phyloP scores from a whole-genome alignment of 2,329 filamentous ascomycete species.

The Berkeleyomyces rouxiae region DNA sequence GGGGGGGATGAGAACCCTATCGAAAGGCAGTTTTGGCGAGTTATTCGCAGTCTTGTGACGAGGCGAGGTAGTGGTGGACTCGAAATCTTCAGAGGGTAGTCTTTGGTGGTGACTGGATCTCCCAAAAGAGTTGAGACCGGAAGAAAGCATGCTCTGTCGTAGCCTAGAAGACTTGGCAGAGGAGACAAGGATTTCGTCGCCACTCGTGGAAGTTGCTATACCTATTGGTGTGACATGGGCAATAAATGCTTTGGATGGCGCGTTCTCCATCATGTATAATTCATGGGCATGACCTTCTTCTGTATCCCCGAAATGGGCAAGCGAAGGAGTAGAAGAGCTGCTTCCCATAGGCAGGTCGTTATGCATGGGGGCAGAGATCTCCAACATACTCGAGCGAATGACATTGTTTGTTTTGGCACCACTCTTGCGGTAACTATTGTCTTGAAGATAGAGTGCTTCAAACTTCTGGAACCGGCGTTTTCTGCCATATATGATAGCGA shows the following conservation, averaged over 20 bases:
- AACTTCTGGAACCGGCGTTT: slow-evolving; percentile 26
- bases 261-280: slow-evolving; percentile 13
- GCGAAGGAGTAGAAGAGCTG: neutral
- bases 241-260: slow-evolving; percentile 15
- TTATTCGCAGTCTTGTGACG: neutral
- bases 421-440: slow-evolving; percentile 19
- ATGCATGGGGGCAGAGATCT: slow-evolving; percentile 28
- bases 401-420: slow-evolving; percentile 20
- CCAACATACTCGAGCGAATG: slow-evolving; percentile 19
- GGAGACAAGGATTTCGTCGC: neutral
- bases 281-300: slow-evolving; percentile 4
- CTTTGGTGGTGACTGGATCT: slow-evolving; percentile 1
- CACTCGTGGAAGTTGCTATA: neutral
- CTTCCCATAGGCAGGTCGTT: slow-evolving; percentile 11
- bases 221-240: neutral
- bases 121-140: neutral
- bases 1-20: neutral
- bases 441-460: slow-evolving; percentile 20
- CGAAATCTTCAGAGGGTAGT: slow-evolving; percentile 7
- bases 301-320: slow-evolving; percentile 13
- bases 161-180: neutral
- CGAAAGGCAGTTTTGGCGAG: slow-evolving; percentile 4
- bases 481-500: slow-evolving; percentile 30
- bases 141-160: neutral
- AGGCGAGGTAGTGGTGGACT: neutral